phyloP scores from a whole-genome alignment of 352 stramenopile species.

The Thraustochytrium striatum region DNA sequence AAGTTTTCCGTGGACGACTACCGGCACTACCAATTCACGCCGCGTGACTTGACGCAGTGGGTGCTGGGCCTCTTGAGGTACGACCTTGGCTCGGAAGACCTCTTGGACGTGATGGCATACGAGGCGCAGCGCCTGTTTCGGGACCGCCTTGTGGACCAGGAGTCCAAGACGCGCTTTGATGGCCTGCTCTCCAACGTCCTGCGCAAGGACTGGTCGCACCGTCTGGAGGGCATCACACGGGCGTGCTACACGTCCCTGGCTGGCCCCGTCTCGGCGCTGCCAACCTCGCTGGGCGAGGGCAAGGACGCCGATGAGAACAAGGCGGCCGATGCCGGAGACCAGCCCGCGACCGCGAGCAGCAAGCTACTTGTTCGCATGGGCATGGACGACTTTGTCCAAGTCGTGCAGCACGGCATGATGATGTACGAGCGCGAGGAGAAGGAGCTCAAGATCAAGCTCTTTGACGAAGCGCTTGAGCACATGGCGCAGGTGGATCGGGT shows the following conservation, averaged over 20 bases:
- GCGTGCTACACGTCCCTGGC: slow-evolving; percentile 75
- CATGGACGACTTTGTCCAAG: slow-evolving; percentile 72
- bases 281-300: slow-evolving; percentile 42
- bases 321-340: slow-evolving; percentile 45
- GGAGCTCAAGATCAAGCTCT: slow-evolving; percentile 85
- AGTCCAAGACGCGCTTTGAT: slow-evolving; percentile 74
- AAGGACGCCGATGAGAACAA: slow-evolving; percentile 52
- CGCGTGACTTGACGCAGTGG: slow-evolving; percentile 84
- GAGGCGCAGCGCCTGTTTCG: slow-evolving; percentile 79
- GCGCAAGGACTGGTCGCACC: slow-evolving; percentile 53
- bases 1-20: slow-evolving; percentile 88
- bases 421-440: slow-evolving; percentile 91
- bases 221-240: slow-evolving; percentile 60
- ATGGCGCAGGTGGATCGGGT: slow-evolving; percentile 80
- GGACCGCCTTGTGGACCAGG: slow-evolving; percentile 77
- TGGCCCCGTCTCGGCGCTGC: slow-evolving; percentile 14
- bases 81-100: slow-evolving; percentile 74
- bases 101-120: slow-evolving; percentile 82
- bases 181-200: slow-evolving; percentile 70
- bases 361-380: slow-evolving; percentile 57
- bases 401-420: slow-evolving; percentile 78
- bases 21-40: slow-evolving; percentile 89
- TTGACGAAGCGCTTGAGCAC: slow-evolving; percentile 84
- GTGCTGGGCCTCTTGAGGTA: slow-evolving; percentile 79
- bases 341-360: slow-evolving; percentile 53